phyloP scores from a whole-genome alignment of 2,329 filamentous ascomycete genomes.

The Phoma sp. region DNA sequence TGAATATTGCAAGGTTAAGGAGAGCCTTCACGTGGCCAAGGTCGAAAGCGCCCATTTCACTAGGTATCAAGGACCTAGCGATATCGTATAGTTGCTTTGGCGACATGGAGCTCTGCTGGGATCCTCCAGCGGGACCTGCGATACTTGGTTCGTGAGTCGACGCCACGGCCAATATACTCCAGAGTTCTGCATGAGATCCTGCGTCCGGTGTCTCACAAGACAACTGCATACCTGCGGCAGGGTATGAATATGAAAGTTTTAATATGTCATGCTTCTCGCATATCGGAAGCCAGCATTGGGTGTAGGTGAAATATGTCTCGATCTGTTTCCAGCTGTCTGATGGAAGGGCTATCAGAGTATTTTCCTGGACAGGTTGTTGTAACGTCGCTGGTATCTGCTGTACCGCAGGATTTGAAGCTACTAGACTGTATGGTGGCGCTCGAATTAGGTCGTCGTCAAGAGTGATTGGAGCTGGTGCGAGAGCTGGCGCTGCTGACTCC shows the following conservation, averaged over 20 bases:
- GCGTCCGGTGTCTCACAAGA: constrained; percentile 29
- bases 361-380: background rate
- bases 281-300: constrained; percentile 78
- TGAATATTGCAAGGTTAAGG: constrained; percentile 63
- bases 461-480: background rate
- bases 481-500: constrained; percentile 18
- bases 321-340: constrained; percentile 65
- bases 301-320: constrained; percentile 76
- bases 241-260: constrained; percentile 62
- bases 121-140: constrained; percentile 2
- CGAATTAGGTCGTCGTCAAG: constrained; percentile 11
- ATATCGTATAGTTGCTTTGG: constrained; percentile 33
- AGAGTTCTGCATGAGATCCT: constrained; percentile 53
- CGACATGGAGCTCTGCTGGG: constrained; percentile 12
- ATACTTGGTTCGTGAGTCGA: constrained; percentile 36
- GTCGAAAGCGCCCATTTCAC: constrained; percentile 40
- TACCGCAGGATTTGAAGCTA: background rate
- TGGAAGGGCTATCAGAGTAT: constrained; percentile 49
- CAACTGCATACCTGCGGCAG: constrained; percentile 49
- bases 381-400: background rate
- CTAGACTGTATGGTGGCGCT: constrained; percentile 10
- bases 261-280: constrained; percentile 70
- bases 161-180: constrained; percentile 53
- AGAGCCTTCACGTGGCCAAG: constrained; percentile 52
- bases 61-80: constrained; percentile 39